Evolutionary conservation across 2,329 filamentous ascomycete species (phyloP), one percentile per base, ranked within the genome.

Genomic region (Purpureocillium lavendulum): DNA sequence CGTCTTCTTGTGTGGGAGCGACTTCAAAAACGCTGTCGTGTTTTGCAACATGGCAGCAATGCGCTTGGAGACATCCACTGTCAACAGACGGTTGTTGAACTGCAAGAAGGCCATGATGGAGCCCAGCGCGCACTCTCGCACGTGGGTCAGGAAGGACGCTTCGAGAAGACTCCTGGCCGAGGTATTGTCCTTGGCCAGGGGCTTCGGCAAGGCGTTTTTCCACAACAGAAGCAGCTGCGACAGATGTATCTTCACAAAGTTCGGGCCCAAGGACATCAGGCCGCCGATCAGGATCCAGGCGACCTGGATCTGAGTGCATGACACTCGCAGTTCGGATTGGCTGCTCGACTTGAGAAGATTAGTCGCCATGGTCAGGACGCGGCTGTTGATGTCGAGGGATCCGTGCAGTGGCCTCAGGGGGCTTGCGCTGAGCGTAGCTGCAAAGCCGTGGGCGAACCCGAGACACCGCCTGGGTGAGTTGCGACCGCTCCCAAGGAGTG

Each of bases 161-260:
- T 98, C 94, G 7, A 97, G 69, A 37, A 87, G 74, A 46, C 85
- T 90, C 39, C 89, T 78, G 46, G 90, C 81, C 1, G 83, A 78
- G 37, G 87, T 87, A 49, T 92, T 94, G 49, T 97, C 90, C 58
- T 88, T 94, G 28, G 87, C 82, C n/a, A 97, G 64, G 6, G 94
- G 90, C 54, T 94, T 95, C 1, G 94, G 90, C 10, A 98, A 71
- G 1, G 92, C 90, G 60, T 97, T 98, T 62, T 95, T 95, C 92
- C 92, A 98, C 7, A 98, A 69, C 8, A 98, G 68, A 40, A 98
- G 78, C 16, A 98, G 71, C 56, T 98, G 92, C 3, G 89, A 90
- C 7, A 98, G 73, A 61, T 98, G 92, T 17, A 97, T 97, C 64
- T 98, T 98, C 61, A 97, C 90, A 59, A 98, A 98, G 59, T 95